Conservation (phyloP, 2,329 filamentous ascomycete genomes). For the Phyllosticta citribraziliensis region DNA sequence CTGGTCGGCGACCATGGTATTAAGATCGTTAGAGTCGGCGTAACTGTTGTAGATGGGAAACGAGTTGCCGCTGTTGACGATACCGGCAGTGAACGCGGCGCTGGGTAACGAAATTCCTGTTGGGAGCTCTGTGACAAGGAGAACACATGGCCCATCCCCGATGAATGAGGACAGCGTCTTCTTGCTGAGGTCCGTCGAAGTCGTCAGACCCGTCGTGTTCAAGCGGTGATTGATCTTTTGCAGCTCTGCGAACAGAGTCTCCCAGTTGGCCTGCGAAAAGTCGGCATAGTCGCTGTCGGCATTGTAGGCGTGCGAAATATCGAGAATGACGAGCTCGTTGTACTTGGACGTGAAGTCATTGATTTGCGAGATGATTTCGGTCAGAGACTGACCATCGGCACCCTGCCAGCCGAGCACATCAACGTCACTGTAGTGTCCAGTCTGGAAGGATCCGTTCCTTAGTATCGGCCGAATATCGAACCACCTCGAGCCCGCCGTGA, state of each 20-base stretch:
- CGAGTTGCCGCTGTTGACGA: conserved; percentile 21
- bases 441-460: conserved; percentile 31
- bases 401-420: conserved; percentile 30
- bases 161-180: conserved; percentile 29
- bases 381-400: conserved; percentile 36
- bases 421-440: conserved; percentile 33
- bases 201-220: conserved; percentile 18
- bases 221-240: conserved; percentile 33
- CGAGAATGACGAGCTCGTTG: conserved; percentile 38
- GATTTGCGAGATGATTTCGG: conserved; percentile 35
- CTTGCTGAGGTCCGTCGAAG: conserved; percentile 21
- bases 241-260: conserved; percentile 35
- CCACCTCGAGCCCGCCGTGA: conserved; percentile 36
- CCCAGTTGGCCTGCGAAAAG: conserved; percentile 31
- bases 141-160: conserved; percentile 22
- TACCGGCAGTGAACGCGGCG: conserved; percentile 23
- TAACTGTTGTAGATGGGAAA: conserved; percentile 28
- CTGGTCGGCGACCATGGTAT: conserved; percentile 27
- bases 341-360: conserved; percentile 38
- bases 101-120: conserved; percentile 18
- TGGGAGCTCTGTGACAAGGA: conserved; percentile 26
- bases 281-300: conserved; percentile 29
- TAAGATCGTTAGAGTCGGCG: conserved; percentile 25
- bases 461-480: conserved; percentile 40
- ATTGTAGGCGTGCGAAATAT: conserved; percentile 37